Evolutionary conservation across 495 filamentous ascomycete genomes (phyloP), one percentile per base, ranked within the genome.

Genomic region (Friedmanniomyces endolithicus): DNA sequence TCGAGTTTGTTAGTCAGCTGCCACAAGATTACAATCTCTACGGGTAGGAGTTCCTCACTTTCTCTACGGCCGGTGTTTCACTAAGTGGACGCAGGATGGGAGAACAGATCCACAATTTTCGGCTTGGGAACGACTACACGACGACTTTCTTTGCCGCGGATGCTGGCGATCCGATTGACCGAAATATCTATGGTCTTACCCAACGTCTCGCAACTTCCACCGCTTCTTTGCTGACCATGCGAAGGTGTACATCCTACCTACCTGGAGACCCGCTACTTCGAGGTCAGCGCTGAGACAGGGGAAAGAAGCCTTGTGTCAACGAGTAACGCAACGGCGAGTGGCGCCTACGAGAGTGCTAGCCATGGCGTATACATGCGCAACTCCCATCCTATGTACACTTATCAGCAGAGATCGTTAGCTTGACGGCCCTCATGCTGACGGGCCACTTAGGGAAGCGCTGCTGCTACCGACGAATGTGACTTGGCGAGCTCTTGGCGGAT

Each of bases 61-160:
- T 31, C 9, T 9, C 27, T 3, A 9, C 27, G 27, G 27, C 27
- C 27, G 27, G 9, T 9, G 9, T 31, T 27, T 49, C 29, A 19
- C 17, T 41, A 14, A 78, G 3, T 4, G 9, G 27, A 3, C 9
- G 3, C 27, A 31, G 80, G 8, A 66, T 84, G 23, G 80, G 79
- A 48, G 81, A 84, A 63, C 71, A 70, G 1, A 80, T 83, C 34
- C 76, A 78, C 63, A 72, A 73, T 24, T 63, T 83, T n/a, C 69
- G 79, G 16, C 70, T 83, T 12, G 71, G 77, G 24, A 74, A 81
- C 50, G 81, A 83, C 53, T 68, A 71, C 39, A 80, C 74, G 56
- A 73, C 82, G 31, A 89, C 85, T 3, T 73, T 86, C 52, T 89
- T 78, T 53, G 80, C 82, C 12, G 82, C 85, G 2, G 87, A 92